phyloP scores from a whole-genome alignment of 2,329 filamentous ascomycete genomes.

The Cordyceps militaris region DNA sequence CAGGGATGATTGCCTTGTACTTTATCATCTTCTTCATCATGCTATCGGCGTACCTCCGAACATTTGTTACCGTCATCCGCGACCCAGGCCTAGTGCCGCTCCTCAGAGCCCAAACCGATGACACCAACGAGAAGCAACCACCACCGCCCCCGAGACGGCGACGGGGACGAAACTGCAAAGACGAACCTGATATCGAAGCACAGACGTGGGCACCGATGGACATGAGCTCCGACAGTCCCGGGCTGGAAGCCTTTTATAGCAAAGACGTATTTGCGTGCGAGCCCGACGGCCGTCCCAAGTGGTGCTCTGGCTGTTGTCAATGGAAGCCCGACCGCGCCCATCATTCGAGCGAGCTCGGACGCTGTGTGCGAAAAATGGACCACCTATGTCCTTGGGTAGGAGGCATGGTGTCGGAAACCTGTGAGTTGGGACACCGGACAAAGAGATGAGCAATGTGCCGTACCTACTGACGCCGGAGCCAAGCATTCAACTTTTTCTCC shows the following conservation, averaged over 20 bases:
- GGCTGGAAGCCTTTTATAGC: constrained; percentile 69
- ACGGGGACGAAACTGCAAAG: constrained; percentile 12
- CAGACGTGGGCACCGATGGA: constrained; percentile 34
- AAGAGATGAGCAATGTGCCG: background rate
- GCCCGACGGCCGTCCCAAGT: constrained; percentile 72
- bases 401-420: constrained; percentile 78
- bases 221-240: constrained; percentile 52
- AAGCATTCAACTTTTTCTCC: constrained; percentile 83
- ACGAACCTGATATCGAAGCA: constrained; percentile 19
- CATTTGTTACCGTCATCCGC: constrained; percentile 58
- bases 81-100: constrained; percentile 70
- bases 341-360: constrained; percentile 73
- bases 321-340: constrained; percentile 87
- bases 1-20: constrained; percentile 65
- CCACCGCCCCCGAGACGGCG: constrained; percentile 22
- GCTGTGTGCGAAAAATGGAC: constrained; percentile 86
- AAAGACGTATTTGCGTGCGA: constrained; percentile 82
- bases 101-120: constrained; percentile 25
- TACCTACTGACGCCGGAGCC: background rate
- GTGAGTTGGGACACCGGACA: constrained; percentile 31
- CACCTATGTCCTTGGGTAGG: constrained; percentile 98
- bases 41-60: constrained; percentile 60
- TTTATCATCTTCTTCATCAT: constrained; percentile 64
- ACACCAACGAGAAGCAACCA: constrained; percentile 23
- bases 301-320: constrained; percentile 75